Evolutionary conservation across 2,329 filamentous ascomycete species (phyloP).

Genomic region (Hymenoscyphus scutula): DNA sequence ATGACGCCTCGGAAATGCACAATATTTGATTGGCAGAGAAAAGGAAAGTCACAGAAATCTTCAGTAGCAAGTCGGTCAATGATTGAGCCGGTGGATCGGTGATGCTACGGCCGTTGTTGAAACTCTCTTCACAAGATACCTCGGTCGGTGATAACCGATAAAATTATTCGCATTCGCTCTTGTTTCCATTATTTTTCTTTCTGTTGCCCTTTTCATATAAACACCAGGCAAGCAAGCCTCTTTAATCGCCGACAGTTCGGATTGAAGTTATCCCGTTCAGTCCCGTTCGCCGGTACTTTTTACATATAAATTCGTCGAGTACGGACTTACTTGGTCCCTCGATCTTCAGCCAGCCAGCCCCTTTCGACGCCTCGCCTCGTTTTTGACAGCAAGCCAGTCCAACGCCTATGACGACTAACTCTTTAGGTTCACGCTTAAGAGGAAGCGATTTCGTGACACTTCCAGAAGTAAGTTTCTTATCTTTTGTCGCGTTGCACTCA

Average conservation of each 20-base stretch:
- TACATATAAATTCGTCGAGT: background rate
- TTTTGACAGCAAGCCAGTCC: background rate
- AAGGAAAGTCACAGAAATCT: background rate
- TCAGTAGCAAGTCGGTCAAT: background rate
- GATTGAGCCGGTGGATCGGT: background rate
- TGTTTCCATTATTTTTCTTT: background rate
- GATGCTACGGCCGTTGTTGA: background rate
- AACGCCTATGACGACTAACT: background rate
- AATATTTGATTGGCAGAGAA: background rate
- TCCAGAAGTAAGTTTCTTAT: background rate
- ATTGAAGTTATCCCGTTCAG: background rate
- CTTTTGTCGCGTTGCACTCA: background rate
- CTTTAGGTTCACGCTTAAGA: background rate
- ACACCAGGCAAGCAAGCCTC: background rate
- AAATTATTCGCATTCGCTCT: background rate
- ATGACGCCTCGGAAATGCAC: too few species aligned
- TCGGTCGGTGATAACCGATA: background rate
- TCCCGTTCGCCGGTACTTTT: background rate
- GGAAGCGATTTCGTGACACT: background rate
- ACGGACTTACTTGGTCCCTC: background rate
- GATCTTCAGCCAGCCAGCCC: background rate
- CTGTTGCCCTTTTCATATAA: background rate
- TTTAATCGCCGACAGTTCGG: background rate
- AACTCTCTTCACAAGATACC: background rate
- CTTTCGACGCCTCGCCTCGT: background rate